Conservation (phyloP, 805 yeast species). For the Hanseniaspora meyeri region DNA sequence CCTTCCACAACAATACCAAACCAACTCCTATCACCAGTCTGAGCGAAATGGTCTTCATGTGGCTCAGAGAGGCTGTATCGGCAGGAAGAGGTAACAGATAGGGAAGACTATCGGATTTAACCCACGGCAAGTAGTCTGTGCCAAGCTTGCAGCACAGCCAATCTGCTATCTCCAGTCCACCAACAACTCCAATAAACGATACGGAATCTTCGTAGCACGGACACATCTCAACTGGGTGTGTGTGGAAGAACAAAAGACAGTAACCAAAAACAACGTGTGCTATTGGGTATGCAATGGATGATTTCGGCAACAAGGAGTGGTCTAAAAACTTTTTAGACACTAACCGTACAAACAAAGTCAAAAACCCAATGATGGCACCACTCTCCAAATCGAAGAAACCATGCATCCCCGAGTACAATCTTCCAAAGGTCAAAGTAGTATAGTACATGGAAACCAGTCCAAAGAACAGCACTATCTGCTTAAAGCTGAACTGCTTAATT, state of each 20-base stretch:
- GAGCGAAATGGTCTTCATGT: constrained; percentile 24
- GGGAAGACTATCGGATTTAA: neutral
- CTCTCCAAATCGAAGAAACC: constrained; percentile 65
- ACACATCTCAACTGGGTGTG: constrained; percentile 80
- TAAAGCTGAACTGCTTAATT: neutral
- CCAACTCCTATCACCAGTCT: constrained; percentile 53
- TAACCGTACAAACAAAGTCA: constrained; percentile 39
- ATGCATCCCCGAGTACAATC: constrained; percentile 96
- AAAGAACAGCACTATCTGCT: constrained; percentile 16
- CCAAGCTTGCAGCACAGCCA: constrained; percentile 29
- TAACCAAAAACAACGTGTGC: constrained; percentile 33
- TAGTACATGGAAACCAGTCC: constrained; percentile 37
- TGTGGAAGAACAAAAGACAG: constrained; percentile 51
- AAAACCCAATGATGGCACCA: constrained; percentile 55
- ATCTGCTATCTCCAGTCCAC: constrained; percentile 59
- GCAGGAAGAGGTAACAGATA: neutral
- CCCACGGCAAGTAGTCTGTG: constrained; percentile 20
- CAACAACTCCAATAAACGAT: constrained; percentile 78
- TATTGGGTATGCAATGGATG: constrained; percentile 32
- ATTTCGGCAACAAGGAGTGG: neutral
- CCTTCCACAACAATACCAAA: constrained; percentile 60
- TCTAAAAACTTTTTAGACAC: constrained; percentile 36
- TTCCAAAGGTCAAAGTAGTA: constrained; percentile 56
- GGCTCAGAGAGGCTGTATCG: constrained; percentile 23
- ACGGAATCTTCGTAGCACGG: constrained; percentile 95